A percentile compares a stretch with the other conserved stretches of the same genome.
These are phyloP conservation scores for Lactifluus volemus DNA, from an alignment of 768 basidiomycete genomes.

Conservation along the genomic window DNA sequence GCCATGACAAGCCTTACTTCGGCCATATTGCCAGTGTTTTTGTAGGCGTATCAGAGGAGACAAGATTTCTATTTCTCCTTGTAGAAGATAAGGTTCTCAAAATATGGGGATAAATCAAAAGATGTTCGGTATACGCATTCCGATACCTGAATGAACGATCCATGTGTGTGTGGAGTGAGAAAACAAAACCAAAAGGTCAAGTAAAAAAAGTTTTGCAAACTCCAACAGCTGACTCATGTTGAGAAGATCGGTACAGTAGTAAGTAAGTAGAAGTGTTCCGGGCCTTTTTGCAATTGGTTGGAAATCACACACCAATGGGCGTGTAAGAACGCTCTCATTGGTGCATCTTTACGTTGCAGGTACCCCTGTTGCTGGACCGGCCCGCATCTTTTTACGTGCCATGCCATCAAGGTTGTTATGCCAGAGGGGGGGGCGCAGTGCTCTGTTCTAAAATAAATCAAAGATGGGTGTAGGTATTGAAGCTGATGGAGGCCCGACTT, in stretches of 20 bases:
- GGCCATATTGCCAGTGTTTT: background rate
- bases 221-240: background rate
- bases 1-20: background rate
- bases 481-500: too few relatives aligned
- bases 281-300: background rate
- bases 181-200: background rate
- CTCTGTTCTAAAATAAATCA: background rate
- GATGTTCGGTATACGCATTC: background rate
- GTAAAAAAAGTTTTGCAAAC: background rate
- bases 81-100: background rate
- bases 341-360: background rate
- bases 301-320: background rate
- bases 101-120: background rate
- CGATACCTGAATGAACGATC: too few relatives aligned
- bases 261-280: too few relatives aligned
- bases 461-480: background rate
- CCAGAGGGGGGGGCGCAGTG: background rate
- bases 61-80: background rate
- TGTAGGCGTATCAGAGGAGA: background rate
- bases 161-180: background rate
- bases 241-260: background rate
- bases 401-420: background rate
- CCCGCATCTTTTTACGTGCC: background rate
- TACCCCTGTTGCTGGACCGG: background rate
- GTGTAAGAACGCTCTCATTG: background rate